Base-by-base conservation (phyloP, 495 filamentous ascomycete genomes). In the Penicillium lividum region DNA sequence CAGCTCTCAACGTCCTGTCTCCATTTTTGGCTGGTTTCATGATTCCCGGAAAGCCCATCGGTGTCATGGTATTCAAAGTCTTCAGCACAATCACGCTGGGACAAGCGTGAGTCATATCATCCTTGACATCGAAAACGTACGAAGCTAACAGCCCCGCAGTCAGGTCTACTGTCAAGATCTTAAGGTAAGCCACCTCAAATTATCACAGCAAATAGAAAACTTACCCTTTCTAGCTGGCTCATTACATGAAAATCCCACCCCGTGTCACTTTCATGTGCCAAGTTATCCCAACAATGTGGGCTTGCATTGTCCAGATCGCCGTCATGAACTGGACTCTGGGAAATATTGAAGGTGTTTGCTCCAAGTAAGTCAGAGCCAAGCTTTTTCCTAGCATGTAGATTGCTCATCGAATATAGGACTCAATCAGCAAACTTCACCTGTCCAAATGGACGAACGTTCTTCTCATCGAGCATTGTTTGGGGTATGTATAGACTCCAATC, bases 191-290 rank as follows among this genome's bases (percentile, higher is more conserved):
- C 3, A 18, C 8, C 30, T 7, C 11, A 31, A 50, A 52, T 11
- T 6, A 11, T 16, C 10, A 22, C 5, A 0, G 9, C 47, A 30
- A 11, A 5, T 29, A 4, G 42, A 22, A 28, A n/a, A 31, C 11
- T 85, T 48, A 82, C 42, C 47, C 5, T 47, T 5, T 84, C 54
- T 72, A 80, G 65, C 49, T 78, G 38, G 85, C 81, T 6, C 84
- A 87, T 62, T 88, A 88, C 69, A 85, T 87, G 82, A 87, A 87
- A 64, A 74, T 85, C 3, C 84, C 85, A 9, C 85, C 84, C 1
- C 73, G 84, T 13, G 82, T 82, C 2, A 84, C 85, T 73, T 88
- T 88, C 69, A 78, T 80, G 73, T 82, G 80, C 9, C 84, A 88
- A 67, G 79, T 84, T 3, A 77, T 86, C 36, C 79, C 83, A 7